Evolutionary conservation across 116 monocot species (phyloP).

Genomic region (Trichopus zeylanicus): DNA sequence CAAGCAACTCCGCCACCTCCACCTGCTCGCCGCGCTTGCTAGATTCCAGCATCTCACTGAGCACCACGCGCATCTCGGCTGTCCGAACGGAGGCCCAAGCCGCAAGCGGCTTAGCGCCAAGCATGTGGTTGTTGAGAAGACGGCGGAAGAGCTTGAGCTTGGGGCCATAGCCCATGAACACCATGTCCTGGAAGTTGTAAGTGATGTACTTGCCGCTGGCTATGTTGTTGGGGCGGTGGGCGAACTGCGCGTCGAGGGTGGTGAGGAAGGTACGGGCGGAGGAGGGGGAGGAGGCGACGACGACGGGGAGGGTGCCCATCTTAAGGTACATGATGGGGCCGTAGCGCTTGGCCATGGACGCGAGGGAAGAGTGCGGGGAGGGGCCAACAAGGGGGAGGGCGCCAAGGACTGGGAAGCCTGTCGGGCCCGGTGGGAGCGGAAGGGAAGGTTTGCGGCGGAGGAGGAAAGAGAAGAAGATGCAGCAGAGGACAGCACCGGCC

Average conservation of each 20-base stretch:
- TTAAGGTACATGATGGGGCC: constrained; percentile 48
- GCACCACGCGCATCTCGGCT: constrained; percentile 13
- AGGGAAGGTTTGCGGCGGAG: too few relatives aligned
- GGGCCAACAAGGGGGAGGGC: too few relatives aligned
- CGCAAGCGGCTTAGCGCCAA: too few relatives aligned
- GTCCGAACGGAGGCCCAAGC: constrained; percentile 22
- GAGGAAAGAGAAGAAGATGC: too few relatives aligned
- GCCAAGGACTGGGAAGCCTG: too few relatives aligned
- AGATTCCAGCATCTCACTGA: not conserved
- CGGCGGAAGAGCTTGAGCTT: too few relatives aligned
- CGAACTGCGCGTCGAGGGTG: too few relatives aligned
- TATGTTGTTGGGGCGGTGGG: too few relatives aligned
- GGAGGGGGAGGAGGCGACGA: constrained; percentile 29
- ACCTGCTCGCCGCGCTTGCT: not conserved
- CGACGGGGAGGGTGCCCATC: constrained; percentile 30
- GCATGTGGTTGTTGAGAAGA: too few relatives aligned
- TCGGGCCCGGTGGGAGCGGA: too few relatives aligned
- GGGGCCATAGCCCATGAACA: constrained; percentile 36
- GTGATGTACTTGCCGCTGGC: constrained; percentile 16
- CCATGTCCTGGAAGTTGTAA: constrained; percentile 27
- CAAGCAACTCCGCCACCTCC: not conserved
- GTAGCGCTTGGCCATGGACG: constrained; percentile 22
- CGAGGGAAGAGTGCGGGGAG: too few relatives aligned
- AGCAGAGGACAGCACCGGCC: too few relatives aligned
- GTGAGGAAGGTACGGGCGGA: constrained; percentile 35